phyloP scores from a whole-genome alignment of 129 eudicot species.

The Flaveria brownii region DNA sequence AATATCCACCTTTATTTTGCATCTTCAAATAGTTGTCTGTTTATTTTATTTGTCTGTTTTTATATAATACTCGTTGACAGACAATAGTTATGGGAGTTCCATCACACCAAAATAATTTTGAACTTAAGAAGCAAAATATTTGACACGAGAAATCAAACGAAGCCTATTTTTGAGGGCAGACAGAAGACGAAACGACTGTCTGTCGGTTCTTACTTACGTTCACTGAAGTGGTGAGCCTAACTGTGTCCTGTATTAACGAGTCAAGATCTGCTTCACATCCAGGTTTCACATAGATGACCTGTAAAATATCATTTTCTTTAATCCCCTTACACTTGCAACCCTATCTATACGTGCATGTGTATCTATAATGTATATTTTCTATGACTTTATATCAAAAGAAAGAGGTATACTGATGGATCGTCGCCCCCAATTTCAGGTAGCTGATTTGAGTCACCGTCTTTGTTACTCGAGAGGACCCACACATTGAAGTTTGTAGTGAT shows the following conservation, averaged over 20 bases:
- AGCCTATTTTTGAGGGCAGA: background rate
- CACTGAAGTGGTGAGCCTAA: slow-evolving; percentile 71
- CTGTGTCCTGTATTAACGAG: slow-evolving; percentile 72
- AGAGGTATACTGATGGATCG: slow-evolving; percentile 72
- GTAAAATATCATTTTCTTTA: slow-evolving; percentile 24
- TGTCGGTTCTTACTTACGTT: slow-evolving; percentile 41
- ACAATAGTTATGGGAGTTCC: background rate
- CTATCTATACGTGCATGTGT: background rate
- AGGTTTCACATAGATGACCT: slow-evolving; percentile 90
- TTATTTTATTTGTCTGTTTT: background rate
- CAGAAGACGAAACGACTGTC: background rate
- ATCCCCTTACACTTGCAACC: background rate
- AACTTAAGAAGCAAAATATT: slow-evolving; percentile 4
- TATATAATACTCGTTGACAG: background rate
- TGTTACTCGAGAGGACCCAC: slow-evolving; percentile 72
- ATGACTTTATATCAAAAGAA: background rate
- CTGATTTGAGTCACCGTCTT: slow-evolving; percentile 46
- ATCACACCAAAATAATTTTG: slow-evolving; percentile 23
- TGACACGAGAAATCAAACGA: slow-evolving; percentile 7
- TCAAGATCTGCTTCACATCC: slow-evolving; percentile 91
- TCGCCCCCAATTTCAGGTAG: slow-evolving; percentile 71
- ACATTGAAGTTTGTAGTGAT: slow-evolving; percentile 61
- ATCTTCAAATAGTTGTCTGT: background rate
- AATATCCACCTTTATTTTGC: slow-evolving; percentile 17
- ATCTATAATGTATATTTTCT: slow-evolving; percentile 2